Evolutionary conservation across 371 early-diverging fungal species (phyloP).

Genomic region (Lichtheimia ornata): DNA sequence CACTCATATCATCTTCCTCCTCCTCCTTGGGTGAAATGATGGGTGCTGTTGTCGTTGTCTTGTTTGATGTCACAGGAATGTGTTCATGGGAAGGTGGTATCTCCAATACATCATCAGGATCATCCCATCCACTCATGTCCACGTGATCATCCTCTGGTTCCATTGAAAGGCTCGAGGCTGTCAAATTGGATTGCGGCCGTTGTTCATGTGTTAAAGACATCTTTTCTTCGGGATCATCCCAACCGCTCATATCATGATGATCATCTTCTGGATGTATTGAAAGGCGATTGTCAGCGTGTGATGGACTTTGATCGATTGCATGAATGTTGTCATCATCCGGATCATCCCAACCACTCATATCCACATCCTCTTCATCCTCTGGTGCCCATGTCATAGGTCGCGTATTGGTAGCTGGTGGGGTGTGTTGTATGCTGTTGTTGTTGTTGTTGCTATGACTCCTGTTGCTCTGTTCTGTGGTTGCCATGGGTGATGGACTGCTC

Average conservation of each 20-base stretch:
- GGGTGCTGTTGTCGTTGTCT: background rate
- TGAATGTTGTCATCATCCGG: constrained; percentile 17
- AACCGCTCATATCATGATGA: constrained; percentile 3
- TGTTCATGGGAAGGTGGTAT: background rate
- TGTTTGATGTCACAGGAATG: background rate
- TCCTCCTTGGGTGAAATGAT: background rate
- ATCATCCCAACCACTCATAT: constrained; percentile 20
- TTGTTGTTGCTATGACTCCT: background rate
- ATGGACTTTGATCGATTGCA: background rate
- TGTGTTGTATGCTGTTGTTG: constrained; percentile 7
- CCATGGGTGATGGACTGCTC: background rate
- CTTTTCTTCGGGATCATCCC: background rate
- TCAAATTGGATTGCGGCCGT: background rate
- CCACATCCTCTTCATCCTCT: constrained; percentile 22
- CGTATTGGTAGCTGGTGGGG: background rate
- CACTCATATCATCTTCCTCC: constrained; percentile 1
- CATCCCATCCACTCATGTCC: background rate
- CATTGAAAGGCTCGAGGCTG: background rate
- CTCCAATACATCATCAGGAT: background rate
- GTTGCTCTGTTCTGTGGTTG: background rate
- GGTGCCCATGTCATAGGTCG: background rate
- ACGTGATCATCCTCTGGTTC: background rate
- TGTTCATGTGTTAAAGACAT: background rate
- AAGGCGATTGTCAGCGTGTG: background rate
- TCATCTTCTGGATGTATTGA: background rate